Base-by-base conservation (phyloP, 2,329 filamentous ascomycete genomes). In the Fusarium beomiforme region DNA sequence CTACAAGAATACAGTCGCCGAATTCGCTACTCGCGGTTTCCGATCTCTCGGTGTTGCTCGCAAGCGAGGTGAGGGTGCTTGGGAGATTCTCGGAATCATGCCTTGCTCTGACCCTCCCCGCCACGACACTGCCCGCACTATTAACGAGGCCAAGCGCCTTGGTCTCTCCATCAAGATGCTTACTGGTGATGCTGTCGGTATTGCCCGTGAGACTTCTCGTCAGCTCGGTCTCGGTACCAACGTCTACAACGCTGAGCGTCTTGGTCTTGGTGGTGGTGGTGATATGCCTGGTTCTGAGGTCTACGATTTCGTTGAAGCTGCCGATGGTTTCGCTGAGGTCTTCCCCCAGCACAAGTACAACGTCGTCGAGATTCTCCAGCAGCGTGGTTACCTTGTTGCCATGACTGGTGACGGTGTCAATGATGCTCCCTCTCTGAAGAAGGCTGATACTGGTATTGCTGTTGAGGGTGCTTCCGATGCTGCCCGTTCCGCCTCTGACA, bases 381-480 rank as follows among this genome's bases (percentile, higher is more conserved):
- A 95, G 85, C 93, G 94, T 89, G 94, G 94, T 74, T 95, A 97
- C 84, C 89, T 97, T 42, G 94, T 97, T 84, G 94, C 94, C 81
- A 97, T 97, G 94, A 97, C 94, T 83, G 94, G 94, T 87, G 94
- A 97, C 76, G 94, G 94, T 88, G 94, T 97, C 85, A 97, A 97
- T 84, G 94, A 97, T 83, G 94, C 94, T 72, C 93, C 94, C 71
- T 97, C 93, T 33, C 86, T 97, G 79, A 97, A 97, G 87, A 97
- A 95, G 87, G 94, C 94, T n/a, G 93, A 97, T 84, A 97, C 93
- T 78, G 94, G 94, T 87, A 97, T 97, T 85, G 94, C 94, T 72
- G 94, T 97, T 78, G 93, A 97, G 85, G 94, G 94, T 85, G 91
- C 94, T 69, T 96, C 93, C 31, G 94, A 97, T 80, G 94, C 94